Evolutionary conservation across 1,139 yeast genomes (phyloP), one percentile per base, ranked within the genome.

Genomic region (Torulaspora globosa): DNA sequence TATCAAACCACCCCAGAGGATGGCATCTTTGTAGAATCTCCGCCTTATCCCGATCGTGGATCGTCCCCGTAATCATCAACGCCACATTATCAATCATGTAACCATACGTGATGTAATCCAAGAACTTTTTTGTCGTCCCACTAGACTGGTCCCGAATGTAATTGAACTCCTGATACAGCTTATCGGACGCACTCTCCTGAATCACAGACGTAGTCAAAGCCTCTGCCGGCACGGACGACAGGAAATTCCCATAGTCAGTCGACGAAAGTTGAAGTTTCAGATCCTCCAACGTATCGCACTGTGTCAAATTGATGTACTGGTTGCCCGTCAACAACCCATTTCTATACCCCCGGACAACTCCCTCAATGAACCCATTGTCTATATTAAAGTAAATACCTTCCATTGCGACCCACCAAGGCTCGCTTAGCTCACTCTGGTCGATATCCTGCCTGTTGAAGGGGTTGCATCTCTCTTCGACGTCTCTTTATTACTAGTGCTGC

Each of bases 11-110:
- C 36, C 99, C 99, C 56, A 94, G 74, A 1, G 98, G 98, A 65
- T 92, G 96, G 66, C 97, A 88, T 64, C 96, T 82, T 49, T 80
- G 79, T 60, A 92, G 75, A 48, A 92, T 83, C 61, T 92, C 98
- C 40, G 80, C 71, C 63, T 86, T 80, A 67, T 94, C 96, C 62
- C 97, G 79, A 62, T 90, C 96, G 64, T 94, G 98, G 52, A 92
- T 79, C 0, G 98, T 89, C 30, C 99, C 99, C 1, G 97, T 90
- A 60, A 94, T 90, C 84, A 94, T 85, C 61, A 94, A 75, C 24
- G 94, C 87, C 37, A 92, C 96, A 66, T 94, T 94, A 70, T 94
- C 98, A 65, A 94, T 94, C 99, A 94, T 94, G 70, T 94, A 94
- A 10, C 97, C 95, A 66, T 89, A 92, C 38, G 94, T 83, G 63